Evolutionary conservation across 139 green algal species (phyloP).

Genomic region (Chlorella sp.): DNA sequence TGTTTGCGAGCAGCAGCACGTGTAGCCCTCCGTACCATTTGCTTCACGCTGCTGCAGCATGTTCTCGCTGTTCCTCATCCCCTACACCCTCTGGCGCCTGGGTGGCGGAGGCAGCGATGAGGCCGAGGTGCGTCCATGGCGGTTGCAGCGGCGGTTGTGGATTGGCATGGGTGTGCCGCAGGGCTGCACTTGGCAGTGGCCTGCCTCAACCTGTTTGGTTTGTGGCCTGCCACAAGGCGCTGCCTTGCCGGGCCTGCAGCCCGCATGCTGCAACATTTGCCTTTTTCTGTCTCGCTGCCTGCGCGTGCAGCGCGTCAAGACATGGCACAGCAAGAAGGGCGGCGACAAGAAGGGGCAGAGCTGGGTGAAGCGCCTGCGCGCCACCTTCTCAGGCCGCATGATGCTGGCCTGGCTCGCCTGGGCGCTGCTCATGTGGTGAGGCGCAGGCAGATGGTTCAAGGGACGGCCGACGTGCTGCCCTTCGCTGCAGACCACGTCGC

Average conservation of each 20-base stretch:
- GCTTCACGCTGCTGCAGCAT: slow-evolving; percentile 46
- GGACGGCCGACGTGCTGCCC: too few species aligned
- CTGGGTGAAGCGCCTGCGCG: neutral
- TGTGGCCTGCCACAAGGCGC: neutral
- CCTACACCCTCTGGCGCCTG: slow-evolving; percentile 76
- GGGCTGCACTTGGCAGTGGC: neutral
- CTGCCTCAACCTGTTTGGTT: neutral
- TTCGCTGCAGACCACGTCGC: too few species aligned
- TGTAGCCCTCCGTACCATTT: neutral
- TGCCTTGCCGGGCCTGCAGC: too few species aligned
- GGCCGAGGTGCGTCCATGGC: slow-evolving; percentile 40
- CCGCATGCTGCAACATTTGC: neutral
- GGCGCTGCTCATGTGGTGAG: slow-evolving; percentile 36
- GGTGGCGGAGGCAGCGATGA: slow-evolving; percentile 45
- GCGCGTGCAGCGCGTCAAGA: slow-evolving; percentile 29
- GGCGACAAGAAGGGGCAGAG: neutral
- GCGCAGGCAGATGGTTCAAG: too few species aligned
- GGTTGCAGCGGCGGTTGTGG: neutral
- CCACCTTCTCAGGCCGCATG: slow-evolving; percentile 10
- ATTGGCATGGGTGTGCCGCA: neutral
- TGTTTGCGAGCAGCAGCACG: neutral
- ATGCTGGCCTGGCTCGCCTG: slow-evolving; percentile 36
- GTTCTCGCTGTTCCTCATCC: slow-evolving; percentile 74
- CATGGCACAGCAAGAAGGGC: slow-evolving; percentile 37
- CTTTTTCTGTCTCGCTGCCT: neutral